These are phyloP conservation scores for Pyropia yezoensis DNA, from an alignment of 23 red algal genomes.

Conservation along the genomic window DNA sequence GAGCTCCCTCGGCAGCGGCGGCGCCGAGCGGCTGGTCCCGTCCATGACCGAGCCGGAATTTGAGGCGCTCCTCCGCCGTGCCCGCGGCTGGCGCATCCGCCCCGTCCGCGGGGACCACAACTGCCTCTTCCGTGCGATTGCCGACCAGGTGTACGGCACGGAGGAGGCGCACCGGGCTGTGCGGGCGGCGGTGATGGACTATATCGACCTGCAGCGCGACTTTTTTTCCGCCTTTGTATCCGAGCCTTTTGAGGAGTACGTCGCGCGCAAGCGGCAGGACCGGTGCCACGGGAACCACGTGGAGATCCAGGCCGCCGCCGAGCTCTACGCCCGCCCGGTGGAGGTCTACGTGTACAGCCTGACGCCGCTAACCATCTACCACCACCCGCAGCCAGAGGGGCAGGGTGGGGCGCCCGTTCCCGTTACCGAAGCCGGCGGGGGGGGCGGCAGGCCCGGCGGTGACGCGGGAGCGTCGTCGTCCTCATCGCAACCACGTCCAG, in stretches of 20 bases:
- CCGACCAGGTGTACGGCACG: constrained; percentile 41
- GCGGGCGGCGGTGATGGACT: constrained; percentile 39
- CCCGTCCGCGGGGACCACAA: constrained; percentile 64
- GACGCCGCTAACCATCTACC: constrained; percentile 19
- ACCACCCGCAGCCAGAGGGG: too few species aligned
- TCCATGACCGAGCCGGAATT: too few species aligned
- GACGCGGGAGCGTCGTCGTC: too few species aligned
- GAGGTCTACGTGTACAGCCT: constrained; percentile 40
- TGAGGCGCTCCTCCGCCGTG: too few species aligned
- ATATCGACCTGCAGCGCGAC: constrained; percentile 38
- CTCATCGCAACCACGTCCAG: too few species aligned
- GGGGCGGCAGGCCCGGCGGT: too few species aligned
- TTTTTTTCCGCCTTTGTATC: constrained; percentile 56
- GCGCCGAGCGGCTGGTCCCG: too few species aligned
- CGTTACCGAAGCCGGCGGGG: too few species aligned
- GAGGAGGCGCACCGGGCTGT: constrained; percentile 33
- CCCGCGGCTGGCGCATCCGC: constrained; percentile 24
- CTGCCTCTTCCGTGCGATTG: constrained; percentile 63
- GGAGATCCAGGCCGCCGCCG: constrained; percentile 44
- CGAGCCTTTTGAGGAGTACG: constrained; percentile 53
- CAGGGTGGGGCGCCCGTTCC: too few species aligned
- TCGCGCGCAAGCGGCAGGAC: constrained; percentile 43
- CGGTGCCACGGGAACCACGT: constrained; percentile 60
- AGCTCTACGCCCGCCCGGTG: constrained; percentile 33
- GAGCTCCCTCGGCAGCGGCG: too few species aligned